A percentile compares a stretch with the other conserved stretches of the same genome.
Evolutionary conservation across 2,329 filamentous ascomycete genomes (phyloP).

Genomic region (Chaetomium sp.): DNA sequence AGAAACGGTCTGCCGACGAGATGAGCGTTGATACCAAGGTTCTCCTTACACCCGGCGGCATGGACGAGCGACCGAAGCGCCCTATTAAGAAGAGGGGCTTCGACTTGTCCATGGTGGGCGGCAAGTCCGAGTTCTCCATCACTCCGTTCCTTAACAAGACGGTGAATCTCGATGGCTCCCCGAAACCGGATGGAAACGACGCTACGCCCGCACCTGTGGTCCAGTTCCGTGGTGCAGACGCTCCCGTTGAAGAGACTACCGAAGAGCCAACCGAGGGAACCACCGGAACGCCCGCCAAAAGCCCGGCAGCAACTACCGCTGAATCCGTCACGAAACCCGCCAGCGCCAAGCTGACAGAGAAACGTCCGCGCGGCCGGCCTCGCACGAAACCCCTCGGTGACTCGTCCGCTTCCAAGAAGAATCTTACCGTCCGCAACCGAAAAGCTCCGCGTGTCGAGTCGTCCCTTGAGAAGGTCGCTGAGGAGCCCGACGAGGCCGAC

Average conservation of each 20-base stretch:
- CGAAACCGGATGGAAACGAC: conserved; percentile 17
- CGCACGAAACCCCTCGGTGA: conserved; percentile 41
- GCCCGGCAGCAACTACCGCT: background rate
- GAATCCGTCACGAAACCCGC: background rate
- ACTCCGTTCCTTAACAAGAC: conserved; percentile 81
- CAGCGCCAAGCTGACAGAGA: conserved; percentile 21
- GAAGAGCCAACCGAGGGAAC: conserved; percentile 12
- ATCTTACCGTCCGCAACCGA: conserved; percentile 29
- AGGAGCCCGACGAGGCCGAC: conserved; percentile 24
- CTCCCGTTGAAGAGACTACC: conserved; percentile 12
- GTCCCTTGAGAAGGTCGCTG: conserved; percentile 35
- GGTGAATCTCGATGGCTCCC: conserved; percentile 43
- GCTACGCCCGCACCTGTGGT: conserved; percentile 13
- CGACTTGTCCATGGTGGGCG: conserved; percentile 59
- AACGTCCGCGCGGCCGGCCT: conserved; percentile 41
- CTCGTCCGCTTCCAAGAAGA: conserved; percentile 40
- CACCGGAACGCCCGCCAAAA: background rate
- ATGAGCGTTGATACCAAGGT: conserved; percentile 41
- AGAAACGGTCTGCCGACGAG: conserved; percentile 43
- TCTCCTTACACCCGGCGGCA: conserved; percentile 37
- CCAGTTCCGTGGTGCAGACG: conserved; percentile 16
- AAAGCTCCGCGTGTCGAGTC: conserved; percentile 27
- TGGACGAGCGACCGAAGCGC: conserved; percentile 34
- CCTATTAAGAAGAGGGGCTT: conserved; percentile 50
- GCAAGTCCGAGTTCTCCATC: conserved; percentile 90